Percentiles rank a stretch among this genome's conserved stretches.
phyloP scores from a whole-genome alignment of 2,329 filamentous ascomycete genomes.

The Zasmidium citrigriseum region DNA sequence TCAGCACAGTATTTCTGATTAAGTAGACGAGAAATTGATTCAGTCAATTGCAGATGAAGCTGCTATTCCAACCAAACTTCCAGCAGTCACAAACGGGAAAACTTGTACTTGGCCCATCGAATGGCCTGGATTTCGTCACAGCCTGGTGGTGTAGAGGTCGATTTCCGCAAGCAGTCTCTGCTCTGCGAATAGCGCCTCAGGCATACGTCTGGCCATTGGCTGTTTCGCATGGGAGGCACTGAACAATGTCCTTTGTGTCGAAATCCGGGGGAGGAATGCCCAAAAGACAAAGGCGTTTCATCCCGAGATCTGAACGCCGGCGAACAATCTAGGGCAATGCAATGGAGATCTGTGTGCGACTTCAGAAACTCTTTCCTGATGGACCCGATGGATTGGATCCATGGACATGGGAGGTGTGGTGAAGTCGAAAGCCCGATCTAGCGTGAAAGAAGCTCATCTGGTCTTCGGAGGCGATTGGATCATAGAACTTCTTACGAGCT shows the following conservation, averaged over 20 bases:
- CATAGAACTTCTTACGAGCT: too few relatives aligned
- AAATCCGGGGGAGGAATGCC: neutral
- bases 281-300: neutral
- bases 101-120: constrained; percentile 1
- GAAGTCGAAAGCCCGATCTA: too few relatives aligned
- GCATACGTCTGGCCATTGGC: too few relatives aligned
- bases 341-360: neutral
- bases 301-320: too few relatives aligned
- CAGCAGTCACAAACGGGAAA: neutral
- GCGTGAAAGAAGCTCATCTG: too few relatives aligned
- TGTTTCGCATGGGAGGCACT: neutral
- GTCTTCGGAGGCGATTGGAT: too few relatives aligned
- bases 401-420: too few relatives aligned
- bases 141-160: neutral
- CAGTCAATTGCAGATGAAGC: neutral
- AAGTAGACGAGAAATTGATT: neutral
- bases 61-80: neutral
- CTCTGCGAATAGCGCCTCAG: neutral
- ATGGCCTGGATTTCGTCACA: constrained; percentile 2
- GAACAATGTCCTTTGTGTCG: neutral
- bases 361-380: too few relatives aligned
- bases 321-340: neutral
- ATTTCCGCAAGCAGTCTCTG: neutral
- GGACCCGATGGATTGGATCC: too few relatives aligned
- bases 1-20: neutral